These are phyloP conservation scores for Neurospora sublineolata DNA, from an alignment of 495 filamentous ascomycete genomes.

Conservation along the genomic window DNA sequence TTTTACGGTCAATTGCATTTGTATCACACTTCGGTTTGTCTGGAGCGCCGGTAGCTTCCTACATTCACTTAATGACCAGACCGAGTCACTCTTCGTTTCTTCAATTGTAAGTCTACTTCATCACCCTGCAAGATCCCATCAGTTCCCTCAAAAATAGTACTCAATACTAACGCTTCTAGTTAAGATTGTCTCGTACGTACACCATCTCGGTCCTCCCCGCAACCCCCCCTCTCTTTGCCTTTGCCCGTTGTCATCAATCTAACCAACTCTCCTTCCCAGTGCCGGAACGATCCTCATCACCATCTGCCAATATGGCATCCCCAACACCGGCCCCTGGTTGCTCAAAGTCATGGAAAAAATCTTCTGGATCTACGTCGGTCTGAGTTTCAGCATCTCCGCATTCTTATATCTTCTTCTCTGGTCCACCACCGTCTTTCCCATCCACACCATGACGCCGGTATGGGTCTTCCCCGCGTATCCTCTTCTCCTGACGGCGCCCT, in stretches of 20 bases:
- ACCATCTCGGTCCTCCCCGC: neutral
- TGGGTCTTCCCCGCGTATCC: conserved; percentile 92
- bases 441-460: conserved; percentile 78
- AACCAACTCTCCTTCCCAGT: conserved; percentile 12
- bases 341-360: conserved; percentile 46
- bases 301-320: conserved; percentile 65
- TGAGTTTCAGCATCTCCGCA: conserved; percentile 52
- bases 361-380: conserved; percentile 62
- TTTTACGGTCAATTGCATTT: conserved; percentile 55
- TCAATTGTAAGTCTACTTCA: conserved; percentile 39
- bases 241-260: neutral
- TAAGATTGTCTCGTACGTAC: conserved; percentile 34
- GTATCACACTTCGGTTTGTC: conserved; percentile 60
- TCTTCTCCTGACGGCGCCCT: conserved; percentile 66
- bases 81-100: conserved; percentile 71
- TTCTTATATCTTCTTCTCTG: conserved; percentile 65
- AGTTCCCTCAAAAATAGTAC: neutral
- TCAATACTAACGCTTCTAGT: neutral
- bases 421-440: conserved; percentile 55
- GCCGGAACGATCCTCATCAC: conserved; percentile 71
- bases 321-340: conserved; percentile 57
- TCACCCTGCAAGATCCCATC: neutral
- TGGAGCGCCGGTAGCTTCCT: conserved; percentile 60
- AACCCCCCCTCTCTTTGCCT: conserved; percentile 3
- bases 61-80: conserved; percentile 62